These are phyloP conservation scores for Cutaneotrichosporon cyanovorans DNA, from an alignment of 1,284 basidiomycete species.

Conservation along the genomic window DNA sequence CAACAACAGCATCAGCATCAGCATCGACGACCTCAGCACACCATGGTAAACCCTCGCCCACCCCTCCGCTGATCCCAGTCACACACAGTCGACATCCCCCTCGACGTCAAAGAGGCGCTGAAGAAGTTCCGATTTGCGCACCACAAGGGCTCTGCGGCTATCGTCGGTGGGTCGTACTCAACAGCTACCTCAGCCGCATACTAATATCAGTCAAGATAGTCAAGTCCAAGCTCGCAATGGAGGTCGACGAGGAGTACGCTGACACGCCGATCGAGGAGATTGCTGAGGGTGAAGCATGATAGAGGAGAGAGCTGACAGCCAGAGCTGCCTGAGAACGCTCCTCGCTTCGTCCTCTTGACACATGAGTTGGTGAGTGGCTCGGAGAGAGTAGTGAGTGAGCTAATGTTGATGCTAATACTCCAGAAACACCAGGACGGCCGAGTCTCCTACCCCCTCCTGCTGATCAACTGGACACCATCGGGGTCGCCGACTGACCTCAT, in stretches of 20 bases:
- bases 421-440: constrained; percentile 71
- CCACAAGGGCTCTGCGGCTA: constrained; percentile 59
- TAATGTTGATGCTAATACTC: not conserved
- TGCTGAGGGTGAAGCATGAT: constrained; percentile 57
- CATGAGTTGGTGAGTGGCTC: constrained; percentile 63
- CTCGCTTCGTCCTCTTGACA: constrained; percentile 76
- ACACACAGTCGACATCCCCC: constrained; percentile 73
- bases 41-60: not conserved
- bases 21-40: not conserved
- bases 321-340: constrained; percentile 87
- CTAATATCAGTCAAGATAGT: constrained; percentile 64
- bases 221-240: constrained; percentile 68
- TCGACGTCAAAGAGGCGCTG: constrained; percentile 63
- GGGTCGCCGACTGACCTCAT: constrained; percentile 65
- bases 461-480: constrained; percentile 72
- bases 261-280: constrained; percentile 70
- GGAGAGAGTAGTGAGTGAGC: too few species aligned
- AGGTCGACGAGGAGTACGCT: constrained; percentile 70
- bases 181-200: too few species aligned
- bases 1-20: too few species aligned
- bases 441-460: constrained; percentile 70
- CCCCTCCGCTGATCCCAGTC: constrained; percentile 46
- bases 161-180: constrained; percentile 49
- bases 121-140: constrained; percentile 76
- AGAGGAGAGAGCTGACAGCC: constrained; percentile 2